A percentile compares a stretch with the other conserved stretches of the same genome.
Conservation (phyloP, 805 yeast genomes). For the Priceomyces medius region DNA sequence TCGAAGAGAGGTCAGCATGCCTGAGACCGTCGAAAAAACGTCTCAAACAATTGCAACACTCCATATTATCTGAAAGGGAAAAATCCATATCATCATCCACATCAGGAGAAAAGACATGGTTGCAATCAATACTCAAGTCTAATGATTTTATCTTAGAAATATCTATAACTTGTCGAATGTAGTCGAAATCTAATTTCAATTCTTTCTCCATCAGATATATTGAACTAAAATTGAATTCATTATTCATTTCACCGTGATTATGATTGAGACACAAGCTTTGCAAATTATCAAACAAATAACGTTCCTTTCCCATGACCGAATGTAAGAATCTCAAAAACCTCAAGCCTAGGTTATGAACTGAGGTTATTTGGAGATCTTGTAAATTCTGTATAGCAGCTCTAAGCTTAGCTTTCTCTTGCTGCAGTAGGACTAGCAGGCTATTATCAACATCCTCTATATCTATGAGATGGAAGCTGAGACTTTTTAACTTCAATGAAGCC, state of each 20-base stretch:
- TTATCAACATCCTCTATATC: constrained; percentile 6
- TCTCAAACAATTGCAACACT: constrained; percentile 9
- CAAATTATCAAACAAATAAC: constrained; percentile 5
- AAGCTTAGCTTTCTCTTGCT: neutral
- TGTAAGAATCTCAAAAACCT: constrained; percentile 6
- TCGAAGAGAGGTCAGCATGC: neutral
- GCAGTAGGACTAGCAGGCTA: neutral
- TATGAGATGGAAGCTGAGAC: constrained; percentile 6
- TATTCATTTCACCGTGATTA: constrained; percentile 10
- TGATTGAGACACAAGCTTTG: constrained; percentile 10
- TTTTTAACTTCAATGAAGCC: neutral
- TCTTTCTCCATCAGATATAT: constrained; percentile 8
- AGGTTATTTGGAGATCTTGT: constrained; percentile 6
- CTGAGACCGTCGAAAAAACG: constrained; percentile 6
- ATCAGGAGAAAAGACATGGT: constrained; percentile 4
- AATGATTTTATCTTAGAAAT: constrained; percentile 2
- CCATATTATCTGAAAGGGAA: neutral
- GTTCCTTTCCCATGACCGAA: neutral
- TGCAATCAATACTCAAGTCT: constrained; percentile 11
- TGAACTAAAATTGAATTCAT: constrained; percentile 6
- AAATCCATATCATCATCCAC: neutral
- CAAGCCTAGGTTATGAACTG: constrained; percentile 11
- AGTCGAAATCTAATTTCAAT: constrained; percentile 6
- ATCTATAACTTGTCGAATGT: constrained; percentile 5
- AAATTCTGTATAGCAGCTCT: constrained; percentile 1